Evolutionary conservation across 228 moss, liverwort and hornwort species (phyloP), one percentile per base, ranked within the genome.

Genomic region (Sphagnum fallax): DNA sequence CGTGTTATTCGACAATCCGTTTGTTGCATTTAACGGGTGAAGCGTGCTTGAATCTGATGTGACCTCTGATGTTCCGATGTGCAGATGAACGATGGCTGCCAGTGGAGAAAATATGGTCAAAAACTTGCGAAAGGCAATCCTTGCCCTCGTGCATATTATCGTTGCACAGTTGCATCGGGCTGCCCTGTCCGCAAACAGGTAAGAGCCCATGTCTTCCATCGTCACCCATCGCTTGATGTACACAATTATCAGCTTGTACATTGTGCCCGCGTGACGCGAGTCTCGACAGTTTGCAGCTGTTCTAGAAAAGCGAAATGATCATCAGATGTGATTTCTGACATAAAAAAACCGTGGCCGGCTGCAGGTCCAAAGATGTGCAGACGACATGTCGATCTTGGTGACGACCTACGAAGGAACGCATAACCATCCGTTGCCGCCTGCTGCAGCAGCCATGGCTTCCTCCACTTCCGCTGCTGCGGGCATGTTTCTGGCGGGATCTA

Each of bases 101-200:
- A 79, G 47, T 77, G 83, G 83, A 70, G 83, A 16, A 83, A 83
- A 60, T 83, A 83, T 69, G 83, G 79, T 48, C 83, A 79, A 69
- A 83, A 83, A 66, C 60, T 75, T 69, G 77, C 79, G 10, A 83
- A 79, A 69, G 83, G 83, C 16, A 79, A 75, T 50, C 79, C 74
- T 6, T 79, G 70, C 65, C 83, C 83, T 6, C 72, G 83, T 6
- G 80, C 80, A 50, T 75, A 80, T 53, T 83, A 75, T 71, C 76
- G 80, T 9, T 83, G 83, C 48, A 80, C 74, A 13, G 75, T 79
- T 4, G 74, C 71, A 10, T 68, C 74, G 0, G 83, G 83, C 53
- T 83, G 83, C 69, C 76, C 72, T 8, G 77, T 83, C 9, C 74
- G 83, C 10, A 77, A 83, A 74, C 83, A 83, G 72, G 82, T 32